phyloP scores from a whole-genome alignment of 2,329 filamentous ascomycete genomes.

The Ceratocystis papillata region DNA sequence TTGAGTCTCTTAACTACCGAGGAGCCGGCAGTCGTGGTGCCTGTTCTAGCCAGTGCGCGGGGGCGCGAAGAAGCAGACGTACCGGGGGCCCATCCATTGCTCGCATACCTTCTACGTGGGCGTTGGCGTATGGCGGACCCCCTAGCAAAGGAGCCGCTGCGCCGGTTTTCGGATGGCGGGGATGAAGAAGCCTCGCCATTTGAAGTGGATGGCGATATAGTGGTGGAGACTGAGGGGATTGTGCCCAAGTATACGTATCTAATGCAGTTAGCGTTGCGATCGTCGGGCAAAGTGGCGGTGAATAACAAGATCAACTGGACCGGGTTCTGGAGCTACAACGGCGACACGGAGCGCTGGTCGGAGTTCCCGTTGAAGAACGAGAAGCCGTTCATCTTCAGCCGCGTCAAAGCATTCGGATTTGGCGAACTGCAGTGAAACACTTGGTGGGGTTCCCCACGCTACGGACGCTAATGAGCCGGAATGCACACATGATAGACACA shows the following conservation, averaged over 20 bases:
- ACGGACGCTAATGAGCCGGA: too few relatives aligned
- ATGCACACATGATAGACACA: background rate
- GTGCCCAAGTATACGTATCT: conserved; percentile 70
- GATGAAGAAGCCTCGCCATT: conserved; percentile 26
- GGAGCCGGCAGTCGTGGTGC: conserved; percentile 79
- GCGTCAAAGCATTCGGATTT: conserved; percentile 51
- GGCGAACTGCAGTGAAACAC: conserved; percentile 30
- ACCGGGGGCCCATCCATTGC: conserved; percentile 31
- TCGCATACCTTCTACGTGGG: conserved; percentile 47
- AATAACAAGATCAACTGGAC: conserved; percentile 87
- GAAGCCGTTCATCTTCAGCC: conserved; percentile 56
- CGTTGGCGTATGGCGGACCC: conserved; percentile 39
- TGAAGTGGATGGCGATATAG: conserved; percentile 55
- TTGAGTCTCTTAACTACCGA: conserved; percentile 70
- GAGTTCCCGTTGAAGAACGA: conserved; percentile 60
- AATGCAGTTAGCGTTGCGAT: conserved; percentile 64
- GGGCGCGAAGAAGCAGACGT: conserved; percentile 55
- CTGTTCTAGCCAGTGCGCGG: conserved; percentile 66
- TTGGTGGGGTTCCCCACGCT: too few relatives aligned
- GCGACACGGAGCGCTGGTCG: conserved; percentile 78
- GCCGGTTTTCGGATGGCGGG: conserved; percentile 29
- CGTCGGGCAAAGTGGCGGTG: conserved; percentile 49
- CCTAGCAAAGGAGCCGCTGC: conserved; percentile 26
- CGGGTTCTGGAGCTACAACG: conserved; percentile 84
- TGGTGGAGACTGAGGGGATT: conserved; percentile 78